Evolutionary conservation across 1,139 yeast genomes (phyloP).

Genomic region (Hansenula sp.): DNA sequence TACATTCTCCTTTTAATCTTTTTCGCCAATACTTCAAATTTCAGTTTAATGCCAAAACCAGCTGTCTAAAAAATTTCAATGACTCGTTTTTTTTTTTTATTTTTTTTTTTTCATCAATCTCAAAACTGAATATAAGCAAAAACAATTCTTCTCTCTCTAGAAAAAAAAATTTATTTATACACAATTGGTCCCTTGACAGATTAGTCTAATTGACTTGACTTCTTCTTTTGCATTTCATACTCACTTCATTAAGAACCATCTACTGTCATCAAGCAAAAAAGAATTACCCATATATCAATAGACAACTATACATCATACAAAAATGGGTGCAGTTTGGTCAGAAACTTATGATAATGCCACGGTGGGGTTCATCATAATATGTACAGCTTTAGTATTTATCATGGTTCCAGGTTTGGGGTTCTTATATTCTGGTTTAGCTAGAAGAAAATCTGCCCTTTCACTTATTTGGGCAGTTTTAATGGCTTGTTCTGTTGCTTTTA

Average conservation of each 20-base stretch:
- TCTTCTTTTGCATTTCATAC: not conserved
- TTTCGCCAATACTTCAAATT: no score
- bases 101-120: not conserved
- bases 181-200: no score
- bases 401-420: slow-evolving; percentile 97
- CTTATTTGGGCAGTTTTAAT: slow-evolving; percentile 80
- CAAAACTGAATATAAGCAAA: not conserved
- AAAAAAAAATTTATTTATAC: no score
- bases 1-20: no score
- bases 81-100: not conserved
- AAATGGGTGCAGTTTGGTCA: slow-evolving; percentile 25
- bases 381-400: slow-evolving; percentile 73
- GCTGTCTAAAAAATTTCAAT: no score
- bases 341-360: slow-evolving; percentile 47
- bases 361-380: slow-evolving; percentile 42
- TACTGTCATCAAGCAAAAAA: not conserved
- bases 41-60: no score
- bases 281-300: not conserved
- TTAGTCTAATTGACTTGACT: no score
- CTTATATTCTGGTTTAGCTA: slow-evolving; percentile 86
- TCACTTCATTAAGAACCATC: not conserved
- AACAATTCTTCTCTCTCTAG: not conserved
- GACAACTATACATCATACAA: not conserved
- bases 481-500: slow-evolving; percentile 72
- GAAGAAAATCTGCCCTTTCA: slow-evolving; percentile 86